Conservation (phyloP, 495 filamentous ascomycete genomes). For the Aspergillus saccharolyticus region DNA sequence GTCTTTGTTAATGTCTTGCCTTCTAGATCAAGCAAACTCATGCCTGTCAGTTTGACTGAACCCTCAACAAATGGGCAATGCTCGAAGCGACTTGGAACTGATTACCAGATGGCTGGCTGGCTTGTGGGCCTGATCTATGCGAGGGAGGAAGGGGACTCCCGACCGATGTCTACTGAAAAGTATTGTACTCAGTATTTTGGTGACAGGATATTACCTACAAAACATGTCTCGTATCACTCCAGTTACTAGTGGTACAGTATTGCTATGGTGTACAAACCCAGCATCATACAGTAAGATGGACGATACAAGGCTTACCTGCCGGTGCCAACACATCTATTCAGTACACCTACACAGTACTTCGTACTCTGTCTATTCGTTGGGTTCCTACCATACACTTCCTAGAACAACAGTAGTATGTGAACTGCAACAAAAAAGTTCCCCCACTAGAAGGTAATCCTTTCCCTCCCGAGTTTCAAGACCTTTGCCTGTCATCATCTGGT, state of each 20-base stretch:
- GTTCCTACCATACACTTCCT: too few relatives aligned
- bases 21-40: background rate
- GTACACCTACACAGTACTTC: too few relatives aligned
- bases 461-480: too few relatives aligned
- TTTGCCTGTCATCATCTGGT: too few relatives aligned
- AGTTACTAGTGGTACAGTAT: too few relatives aligned
- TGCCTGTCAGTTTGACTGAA: background rate
- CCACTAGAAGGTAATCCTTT: too few relatives aligned
- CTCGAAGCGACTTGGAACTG: too few relatives aligned
- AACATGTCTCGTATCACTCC: too few relatives aligned
- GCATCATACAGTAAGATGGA: background rate
- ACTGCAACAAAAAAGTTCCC: too few relatives aligned
- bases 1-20: background rate
- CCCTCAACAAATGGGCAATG: conserved; percentile 1
- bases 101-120: conserved; percentile 6
- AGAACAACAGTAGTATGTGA: too few relatives aligned
- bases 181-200: background rate
- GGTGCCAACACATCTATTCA: background rate
- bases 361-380: too few relatives aligned
- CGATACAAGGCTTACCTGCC: background rate
- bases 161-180: background rate
- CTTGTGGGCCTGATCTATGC: conserved; percentile 8
- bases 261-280: background rate
- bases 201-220: background rate
- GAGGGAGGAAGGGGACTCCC: conserved; percentile 4